Base-by-base conservation (phyloP, 2,329 filamentous ascomycete genomes). In the Curvularia sp. region DNA sequence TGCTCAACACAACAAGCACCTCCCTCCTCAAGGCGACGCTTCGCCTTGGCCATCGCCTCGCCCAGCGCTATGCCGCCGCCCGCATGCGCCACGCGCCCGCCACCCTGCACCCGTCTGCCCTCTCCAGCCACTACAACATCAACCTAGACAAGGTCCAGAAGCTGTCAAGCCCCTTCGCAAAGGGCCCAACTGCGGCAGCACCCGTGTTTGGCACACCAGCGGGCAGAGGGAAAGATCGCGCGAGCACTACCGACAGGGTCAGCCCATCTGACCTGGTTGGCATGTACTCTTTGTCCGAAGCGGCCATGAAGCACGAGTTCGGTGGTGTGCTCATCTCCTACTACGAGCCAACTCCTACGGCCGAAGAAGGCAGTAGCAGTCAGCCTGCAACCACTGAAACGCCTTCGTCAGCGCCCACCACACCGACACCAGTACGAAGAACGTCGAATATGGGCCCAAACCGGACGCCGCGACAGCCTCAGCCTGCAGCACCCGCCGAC, bases 11-110 rank as follows among this genome's bases (percentile, higher is more conserved):
- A 43, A 94, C 92, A 2, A 93, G 90, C 23, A 83, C 94, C 56
- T 86, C 88, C 27, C 84, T 99, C 48, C 83, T 99, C 53, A 87
- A 90, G 71, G 85, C 86, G 28, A 90, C 92, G 8, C 84, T 99
- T 41, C 88, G 91, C 63, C 86, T 99, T 59, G 89, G 89, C 28
- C 88, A 94, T 39, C 91, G 94, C 74, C 83, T 99, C 60, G 94
- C 95, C 12, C 92, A 97, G 78, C 87, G 95, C 68, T 99, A 97
- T 68, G 90, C 96, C 76, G 92, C 91, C 9, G 93, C 93, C 18
- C 89, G 95, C 60, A 92, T 93, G 77, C 88, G 92, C 25, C 82
- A 89, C 50, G 82, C 84, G 46, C 76, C 79, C n/a, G 86, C 86
- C 58, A 82, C 87, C 66, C 83, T 93, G 43, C 90, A 91, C 72